phyloP scores from a whole-genome alignment of 2,329 filamentous ascomycete genomes.

The Acrocalymma vagum region DNA sequence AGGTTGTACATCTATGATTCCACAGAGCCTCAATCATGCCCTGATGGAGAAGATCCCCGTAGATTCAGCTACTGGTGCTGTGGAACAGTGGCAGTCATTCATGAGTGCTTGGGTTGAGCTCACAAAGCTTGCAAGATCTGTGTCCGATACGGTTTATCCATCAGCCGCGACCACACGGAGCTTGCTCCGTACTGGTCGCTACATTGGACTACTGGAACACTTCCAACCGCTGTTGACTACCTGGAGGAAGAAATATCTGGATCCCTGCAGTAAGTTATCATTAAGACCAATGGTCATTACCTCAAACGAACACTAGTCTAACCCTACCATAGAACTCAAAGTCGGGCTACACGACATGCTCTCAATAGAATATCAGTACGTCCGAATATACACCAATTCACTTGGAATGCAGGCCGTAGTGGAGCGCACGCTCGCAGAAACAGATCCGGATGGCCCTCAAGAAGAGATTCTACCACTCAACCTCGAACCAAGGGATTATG shows the following conservation, averaged over 20 bases:
- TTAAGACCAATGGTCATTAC: conserved; percentile 10
- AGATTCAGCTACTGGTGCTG: conserved; percentile 44
- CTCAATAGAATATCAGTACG: conserved; percentile 61
- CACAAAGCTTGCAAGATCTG: conserved; percentile 57
- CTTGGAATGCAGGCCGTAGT: conserved; percentile 66
- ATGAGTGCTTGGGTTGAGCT: conserved; percentile 61
- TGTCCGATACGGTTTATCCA: conserved; percentile 63
- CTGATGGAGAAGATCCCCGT: conserved; percentile 51
- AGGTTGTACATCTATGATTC: conserved; percentile 62
- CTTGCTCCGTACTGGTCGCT: conserved; percentile 57
- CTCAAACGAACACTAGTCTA: no score
- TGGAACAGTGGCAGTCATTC: conserved; percentile 59
- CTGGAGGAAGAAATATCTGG: conserved; percentile 51
- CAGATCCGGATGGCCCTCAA: conserved; percentile 45
- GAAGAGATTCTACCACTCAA: conserved; percentile 52
- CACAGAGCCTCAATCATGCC: conserved; percentile 52
- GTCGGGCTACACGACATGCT: conserved; percentile 57
- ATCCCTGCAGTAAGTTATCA: conserved; percentile 43
- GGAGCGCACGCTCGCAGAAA: conserved; percentile 58
- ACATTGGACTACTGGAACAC: conserved; percentile 59
- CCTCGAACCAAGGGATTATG: conserved; percentile 60
- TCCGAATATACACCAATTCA: conserved; percentile 54
- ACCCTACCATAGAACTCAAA: conserved; percentile 43
- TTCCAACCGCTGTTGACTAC: conserved; percentile 52
- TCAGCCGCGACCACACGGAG: conserved; percentile 50